These are phyloP conservation scores for Cronartium ribicola DNA, from an alignment of 1,284 basidiomycete species.

Conservation along the genomic window DNA sequence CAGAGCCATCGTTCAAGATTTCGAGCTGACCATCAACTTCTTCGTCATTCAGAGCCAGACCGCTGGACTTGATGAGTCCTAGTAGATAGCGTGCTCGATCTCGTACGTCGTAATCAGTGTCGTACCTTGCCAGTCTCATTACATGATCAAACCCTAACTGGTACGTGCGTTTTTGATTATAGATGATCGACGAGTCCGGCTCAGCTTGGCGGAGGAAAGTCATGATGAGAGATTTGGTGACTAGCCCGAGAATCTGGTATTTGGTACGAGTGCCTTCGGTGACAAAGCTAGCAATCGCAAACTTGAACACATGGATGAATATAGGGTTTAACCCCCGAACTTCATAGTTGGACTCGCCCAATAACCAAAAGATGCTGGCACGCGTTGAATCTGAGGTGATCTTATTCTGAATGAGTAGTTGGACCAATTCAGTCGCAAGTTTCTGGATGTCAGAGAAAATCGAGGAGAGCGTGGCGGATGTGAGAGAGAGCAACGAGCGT, in stretches of 20 bases:
- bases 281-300: conserved; percentile 28
- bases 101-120: conserved; percentile 76
- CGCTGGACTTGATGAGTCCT: conserved; percentile 55
- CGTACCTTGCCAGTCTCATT: conserved; percentile 70
- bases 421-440: conserved; percentile 15
- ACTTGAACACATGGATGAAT: conserved; percentile 32
- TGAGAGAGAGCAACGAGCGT: conserved; percentile 25
- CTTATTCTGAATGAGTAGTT: conserved; percentile 21
- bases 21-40: conserved; percentile 13
- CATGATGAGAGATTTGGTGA: conserved; percentile 58
- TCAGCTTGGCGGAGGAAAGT: conserved; percentile 58
- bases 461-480: conserved; percentile 4
- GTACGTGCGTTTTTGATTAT: conserved; percentile 28
- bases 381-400: conserved; percentile 23
- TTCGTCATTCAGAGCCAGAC: conserved; percentile 8
- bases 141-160: conserved; percentile 40
- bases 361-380: conserved; percentile 24
- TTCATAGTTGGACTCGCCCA: conserved; percentile 12
- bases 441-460: conserved; percentile 17
- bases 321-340: not conserved
- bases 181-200: conserved; percentile 49
- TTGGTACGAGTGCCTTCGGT: conserved; percentile 28
- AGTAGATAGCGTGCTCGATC: conserved; percentile 76
- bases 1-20: conserved; percentile 2
- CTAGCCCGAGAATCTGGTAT: conserved; percentile 20